Conservation (phyloP, 2,329 filamentous ascomycete genomes). For the Corynespora cassiicola region DNA sequence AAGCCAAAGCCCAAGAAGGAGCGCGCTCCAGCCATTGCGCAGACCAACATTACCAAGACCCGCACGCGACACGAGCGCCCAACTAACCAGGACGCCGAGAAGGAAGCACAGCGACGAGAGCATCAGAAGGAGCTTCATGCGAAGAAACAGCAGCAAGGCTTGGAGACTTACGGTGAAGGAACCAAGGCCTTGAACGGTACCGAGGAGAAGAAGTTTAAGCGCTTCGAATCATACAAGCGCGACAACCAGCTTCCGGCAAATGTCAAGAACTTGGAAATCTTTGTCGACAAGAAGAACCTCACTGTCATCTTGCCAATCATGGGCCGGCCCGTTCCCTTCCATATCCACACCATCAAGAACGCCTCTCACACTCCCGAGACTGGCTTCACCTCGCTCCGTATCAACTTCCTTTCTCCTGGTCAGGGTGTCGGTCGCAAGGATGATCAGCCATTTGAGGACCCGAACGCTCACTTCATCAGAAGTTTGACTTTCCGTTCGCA, state of each 20-base stretch:
- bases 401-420: constrained; percentile 96
- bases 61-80: constrained; percentile 88
- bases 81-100: constrained; percentile 87
- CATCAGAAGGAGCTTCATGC: constrained; percentile 89
- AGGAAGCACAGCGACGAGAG: constrained; percentile 83
- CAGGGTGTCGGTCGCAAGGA: constrained; percentile 97
- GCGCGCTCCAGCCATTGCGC: constrained; percentile 84
- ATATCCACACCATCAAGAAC: constrained; percentile 98
- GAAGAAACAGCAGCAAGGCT: constrained; percentile 89
- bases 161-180: constrained; percentile 84
- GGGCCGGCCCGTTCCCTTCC: constrained; percentile 96
- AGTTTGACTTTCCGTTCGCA: constrained; percentile 94
- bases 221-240: constrained; percentile 98
- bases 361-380: constrained; percentile 97
- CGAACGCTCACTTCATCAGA: constrained; percentile 91
- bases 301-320: constrained; percentile 95
- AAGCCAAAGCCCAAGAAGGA: constrained; percentile 89
- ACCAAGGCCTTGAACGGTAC: constrained; percentile 84
- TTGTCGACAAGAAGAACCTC: constrained; percentile 88
- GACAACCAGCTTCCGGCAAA: constrained; percentile 89
- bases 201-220: constrained; percentile 98
- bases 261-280: constrained; percentile 84
- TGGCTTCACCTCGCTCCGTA: constrained; percentile 89
- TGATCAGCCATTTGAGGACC: constrained; percentile 96
- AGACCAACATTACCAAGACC: constrained; percentile 94